Base-by-base conservation (phyloP, 176 grass and related monocot genomes). In the Ananas comosus region DNA sequence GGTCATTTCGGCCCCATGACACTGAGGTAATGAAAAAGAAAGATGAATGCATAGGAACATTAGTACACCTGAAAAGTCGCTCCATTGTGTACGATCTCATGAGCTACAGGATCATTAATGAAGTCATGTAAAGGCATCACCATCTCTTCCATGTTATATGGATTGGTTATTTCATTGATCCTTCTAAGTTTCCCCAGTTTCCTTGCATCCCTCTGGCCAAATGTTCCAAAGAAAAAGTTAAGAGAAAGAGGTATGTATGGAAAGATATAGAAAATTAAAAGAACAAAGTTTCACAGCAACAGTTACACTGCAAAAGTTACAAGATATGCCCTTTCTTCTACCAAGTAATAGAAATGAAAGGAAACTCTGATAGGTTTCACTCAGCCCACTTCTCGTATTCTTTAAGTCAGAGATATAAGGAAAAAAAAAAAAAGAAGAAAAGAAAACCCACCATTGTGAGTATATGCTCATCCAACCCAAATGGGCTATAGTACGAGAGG, bases 11-110 rank as follows among this genome's bases (percentile, higher is more conserved):
- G 33, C 33, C 33, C 33, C 33, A 42, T 42, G 33, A 42, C 33
- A 42, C 4, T 42, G 33, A 42, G 6, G 33, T 42, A 42, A 42
- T 42, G 33, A 42, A 42, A 42, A 42, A 42, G 33, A 42, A 42
- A 42, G 33, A 42, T 42, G 33, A 42, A 42, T 42, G 33, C 51
- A 74, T 51, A 10, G 67, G 59, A 21, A 9, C 21, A 72, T 13
- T 61, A 70, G 42, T n/a, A 24, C 75, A 94, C 95, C 87, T 99
- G 95, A 91, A 99, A 99, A 18, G 95, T 94, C 66, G 89, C 84
- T 12, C 95, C 90, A 67, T 99, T 99, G 72, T 99, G 95, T 82
- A 99, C 82, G 72, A 99, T 89, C 64, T 99, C 90, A 84, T 99
- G 95, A 56, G 82, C 84, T 79, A 94, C 48, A 65, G 90, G 90